These are phyloP conservation scores for Yamadazyma atlantica DNA, from an alignment of 1,139 yeast species.

Conservation along the genomic window DNA sequence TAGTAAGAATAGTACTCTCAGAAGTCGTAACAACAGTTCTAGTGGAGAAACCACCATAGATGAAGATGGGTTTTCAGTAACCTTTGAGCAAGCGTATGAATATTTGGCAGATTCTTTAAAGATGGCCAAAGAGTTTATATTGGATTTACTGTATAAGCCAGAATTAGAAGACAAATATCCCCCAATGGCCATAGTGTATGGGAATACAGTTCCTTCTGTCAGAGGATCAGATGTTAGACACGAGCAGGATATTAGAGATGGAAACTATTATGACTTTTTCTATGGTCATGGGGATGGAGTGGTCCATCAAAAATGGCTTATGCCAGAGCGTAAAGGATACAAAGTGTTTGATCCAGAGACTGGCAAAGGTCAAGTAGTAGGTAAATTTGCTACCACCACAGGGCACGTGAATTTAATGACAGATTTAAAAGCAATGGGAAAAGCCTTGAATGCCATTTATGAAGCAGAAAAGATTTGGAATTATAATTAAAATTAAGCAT, in stretches of 20 bases:
- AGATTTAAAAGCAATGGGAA: conserved; percentile 70
- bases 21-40: not conserved
- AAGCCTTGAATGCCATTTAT: conserved; percentile 61
- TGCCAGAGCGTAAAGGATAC: conserved; percentile 76
- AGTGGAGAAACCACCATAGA: conserved; percentile 3
- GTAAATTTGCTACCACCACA: conserved; percentile 59
- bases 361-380: conserved; percentile 54
- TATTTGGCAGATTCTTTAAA: conserved; percentile 64
- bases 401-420: conserved; percentile 84
- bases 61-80: conserved; percentile 18
- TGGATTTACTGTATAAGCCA: conserved; percentile 56
- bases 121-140: conserved; percentile 57
- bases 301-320: conserved; percentile 74
- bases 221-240: conserved; percentile 70
- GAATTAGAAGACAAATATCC: conserved; percentile 57
- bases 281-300: conserved; percentile 96
- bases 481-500: not conserved
- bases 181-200: conserved; percentile 79
- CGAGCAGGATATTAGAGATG: conserved; percentile 62
- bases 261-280: conserved; percentile 71
- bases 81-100: conserved; percentile 62
- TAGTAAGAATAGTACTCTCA: not conserved
- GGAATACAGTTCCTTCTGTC: conserved; percentile 80
- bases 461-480: conserved; percentile 51
- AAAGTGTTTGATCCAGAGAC: conserved; percentile 32